Conservation (phyloP, 2,329 filamentous ascomycete genomes). For the Fusarium sp. region DNA sequence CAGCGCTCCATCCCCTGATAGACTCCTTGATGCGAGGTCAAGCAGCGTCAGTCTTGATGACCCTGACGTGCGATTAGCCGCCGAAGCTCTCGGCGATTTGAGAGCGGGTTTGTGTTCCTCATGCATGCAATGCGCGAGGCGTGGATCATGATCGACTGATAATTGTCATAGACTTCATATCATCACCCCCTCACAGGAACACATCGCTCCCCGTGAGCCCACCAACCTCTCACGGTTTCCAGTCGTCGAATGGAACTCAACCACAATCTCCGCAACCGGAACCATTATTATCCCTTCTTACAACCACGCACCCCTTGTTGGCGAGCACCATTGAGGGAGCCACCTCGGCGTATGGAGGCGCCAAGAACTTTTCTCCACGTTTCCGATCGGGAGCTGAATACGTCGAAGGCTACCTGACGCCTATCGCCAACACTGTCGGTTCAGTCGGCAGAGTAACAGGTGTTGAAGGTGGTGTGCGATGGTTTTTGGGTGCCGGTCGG, state of each 20-base stretch:
- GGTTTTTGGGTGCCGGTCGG: slow-evolving; percentile 77
- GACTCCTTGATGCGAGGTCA: slow-evolving; percentile 58
- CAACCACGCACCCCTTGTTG: slow-evolving; percentile 87
- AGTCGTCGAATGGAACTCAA: slow-evolving; percentile 34
- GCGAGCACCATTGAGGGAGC: slow-evolving; percentile 88
- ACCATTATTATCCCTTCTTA: slow-evolving; percentile 86
- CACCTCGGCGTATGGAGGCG: slow-evolving; percentile 85
- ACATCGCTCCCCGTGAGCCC: slow-evolving; percentile 56
- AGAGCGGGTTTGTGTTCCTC: slow-evolving; percentile 69
- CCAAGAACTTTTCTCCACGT: slow-evolving; percentile 90
- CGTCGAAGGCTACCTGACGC: slow-evolving; percentile 88
- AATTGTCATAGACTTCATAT: slow-evolving; percentile 69
- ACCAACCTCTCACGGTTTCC: slow-evolving; percentile 50
- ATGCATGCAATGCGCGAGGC: slow-evolving; percentile 5
- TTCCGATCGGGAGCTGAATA: slow-evolving; percentile 93
- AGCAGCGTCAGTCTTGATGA: slow-evolving; percentile 72
- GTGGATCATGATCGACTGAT: slow-evolving; percentile 29
- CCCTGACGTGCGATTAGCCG: slow-evolving; percentile 76
- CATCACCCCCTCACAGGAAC: slow-evolving; percentile 67
- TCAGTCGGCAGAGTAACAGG: slow-evolving; percentile 87
- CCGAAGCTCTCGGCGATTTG: slow-evolving; percentile 80
- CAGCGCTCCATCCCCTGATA: slow-evolving; percentile 61
- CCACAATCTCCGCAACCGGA: slow-evolving; percentile 70
- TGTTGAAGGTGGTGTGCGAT: slow-evolving; percentile 86
- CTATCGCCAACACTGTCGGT: slow-evolving; percentile 87